These are phyloP conservation scores for Prunus persica DNA, from an alignment of 306 rosid genomes.

Conservation along the genomic window Prunus_persica_NCBIv2 NC_034013.1:12890001-12890500, in stretches of 20 bases:
- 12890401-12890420: slow-evolving; percentile 23
- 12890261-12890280: neutral
- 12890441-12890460: neutral
- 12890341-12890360: slow-evolving; percentile 91
- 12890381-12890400: slow-evolving; percentile 94
- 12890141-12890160: slow-evolving; percentile 79
- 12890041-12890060: neutral
- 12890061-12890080: neutral
- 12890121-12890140: slow-evolving; percentile 97
- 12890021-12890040: too few relatives aligned
- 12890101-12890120: slow-evolving; percentile 65
- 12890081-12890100: neutral
- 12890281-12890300: slow-evolving; percentile 16
- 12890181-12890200: slow-evolving; percentile 91
- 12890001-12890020: slow-evolving; percentile 10
- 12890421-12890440: neutral
- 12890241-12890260: neutral
- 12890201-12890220: slow-evolving; percentile 99
- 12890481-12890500: neutral
- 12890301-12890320: slow-evolving; percentile 98
- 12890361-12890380: slow-evolving; percentile 81
- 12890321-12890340: slow-evolving; percentile 99
- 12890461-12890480: neutral
- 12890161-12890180: slow-evolving; percentile 77
- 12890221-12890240: slow-evolving; percentile 79